Evolutionary conservation across 2,329 filamentous ascomycete genomes (phyloP).

Genomic region (Apiospora hydei): DNA sequence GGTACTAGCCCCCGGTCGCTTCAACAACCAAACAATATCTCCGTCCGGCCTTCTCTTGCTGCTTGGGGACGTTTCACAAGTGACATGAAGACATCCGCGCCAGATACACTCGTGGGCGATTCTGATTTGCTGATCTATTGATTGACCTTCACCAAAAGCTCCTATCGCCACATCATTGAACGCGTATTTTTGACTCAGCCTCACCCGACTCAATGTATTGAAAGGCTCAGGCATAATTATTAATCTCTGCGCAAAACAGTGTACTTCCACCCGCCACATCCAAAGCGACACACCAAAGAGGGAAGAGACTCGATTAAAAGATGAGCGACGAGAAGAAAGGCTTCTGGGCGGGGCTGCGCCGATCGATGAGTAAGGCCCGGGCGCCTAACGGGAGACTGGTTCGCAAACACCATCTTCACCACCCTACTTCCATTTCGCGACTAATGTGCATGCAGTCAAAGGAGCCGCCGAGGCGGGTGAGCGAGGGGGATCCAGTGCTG

Average conservation of each 20-base stretch:
- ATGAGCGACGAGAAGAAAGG: conserved; percentile 48
- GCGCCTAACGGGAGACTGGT: conserved; percentile 42
- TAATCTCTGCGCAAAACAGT: neutral
- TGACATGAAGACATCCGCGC: conserved; percentile 13
- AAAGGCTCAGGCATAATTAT: neutral
- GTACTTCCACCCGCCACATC: neutral
- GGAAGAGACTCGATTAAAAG: neutral
- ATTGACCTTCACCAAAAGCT: conserved; percentile 6
- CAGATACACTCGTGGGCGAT: conserved; percentile 16
- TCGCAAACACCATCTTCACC: neutral
- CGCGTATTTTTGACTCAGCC: conserved; percentile 18
- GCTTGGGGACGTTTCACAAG: conserved; percentile 14
- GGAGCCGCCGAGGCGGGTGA: conserved; percentile 41
- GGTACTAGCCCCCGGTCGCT: neutral
- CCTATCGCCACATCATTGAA: conserved; percentile 18
- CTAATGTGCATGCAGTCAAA: conserved; percentile 39
- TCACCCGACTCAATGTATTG: conserved; percentile 10
- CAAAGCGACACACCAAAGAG: conserved; percentile 1
- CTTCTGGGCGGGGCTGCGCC: conserved; percentile 58
- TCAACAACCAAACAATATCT: conserved; percentile 17
- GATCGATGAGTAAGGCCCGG: conserved; percentile 53
- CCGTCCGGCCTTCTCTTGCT: neutral
- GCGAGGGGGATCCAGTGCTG: conserved; percentile 43
- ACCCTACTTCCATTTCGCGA: neutral
- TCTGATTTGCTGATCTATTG: conserved; percentile 17